Base-by-base conservation (phyloP, 495 filamentous ascomycete species). In the Cudoniella acicularis region DNA sequence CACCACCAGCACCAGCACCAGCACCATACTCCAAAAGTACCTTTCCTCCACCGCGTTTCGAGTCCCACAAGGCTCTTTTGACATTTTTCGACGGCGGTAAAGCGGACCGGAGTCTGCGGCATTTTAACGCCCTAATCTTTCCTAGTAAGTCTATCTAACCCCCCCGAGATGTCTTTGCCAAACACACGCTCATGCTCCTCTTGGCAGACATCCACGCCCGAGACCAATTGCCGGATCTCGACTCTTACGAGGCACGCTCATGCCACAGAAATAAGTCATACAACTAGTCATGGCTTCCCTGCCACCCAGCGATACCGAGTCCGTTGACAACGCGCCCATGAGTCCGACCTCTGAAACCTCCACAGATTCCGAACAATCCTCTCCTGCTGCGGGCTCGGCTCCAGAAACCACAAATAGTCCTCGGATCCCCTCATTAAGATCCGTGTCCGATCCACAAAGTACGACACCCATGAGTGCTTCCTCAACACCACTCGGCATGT, bases 401-500 rank as follows among this genome's bases (percentile, higher is more conserved):
- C 49, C 65, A 30, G 24, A 51, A 4, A 26, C 43, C 17, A 16
- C 61, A 53, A 61, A 56, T 55, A 51, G 13, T 41, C 18, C 72
- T 59, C 72, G 80, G 64, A 64, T 84, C 45, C 79, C 80, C 26
- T 82, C 81, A 3, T 60, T 86, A 30, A 76, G 80, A 57, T 77
- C 81, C 6, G 70, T 82, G 21, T 80, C 79, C 55, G 85, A 87
- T 54, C 72, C 77, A 1, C 79, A 81, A 24, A 67, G 71, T 22
- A 56, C 69, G 1, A 70, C 71, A 6, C 75, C 75, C 45, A 89
- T 94, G 79, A 87, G 79, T 54, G 72, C 87, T 1, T 89, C 87
- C 18, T 93, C 92, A 18, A 91, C 86, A 51, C 89, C 88, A 53
- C 71, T 95, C 25, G 92, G 88, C n/a, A 82, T 86, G 40, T 69